Base-by-base conservation (phyloP, 148 eudicot genomes). In the Persicaria maculosa region DNA sequence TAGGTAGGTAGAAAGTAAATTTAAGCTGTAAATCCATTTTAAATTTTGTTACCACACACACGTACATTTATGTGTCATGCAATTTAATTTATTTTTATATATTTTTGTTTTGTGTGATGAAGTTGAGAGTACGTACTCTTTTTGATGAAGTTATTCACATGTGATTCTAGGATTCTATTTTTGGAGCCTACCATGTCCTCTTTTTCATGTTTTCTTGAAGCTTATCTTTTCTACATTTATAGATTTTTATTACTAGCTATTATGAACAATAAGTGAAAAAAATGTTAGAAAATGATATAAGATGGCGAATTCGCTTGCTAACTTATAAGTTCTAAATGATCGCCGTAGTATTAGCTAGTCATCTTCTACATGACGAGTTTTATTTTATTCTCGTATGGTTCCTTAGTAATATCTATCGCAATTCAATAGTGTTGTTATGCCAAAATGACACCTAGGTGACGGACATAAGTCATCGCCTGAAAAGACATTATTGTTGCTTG, bases 131-230 rank as follows among this genome's bases (percentile, higher is more conserved):
- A 25, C 44, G 31, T 20, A 40, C 70, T 40, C 7, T 43, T 40
- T 40, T 65, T 5, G 43, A 65, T 31, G 40, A 31, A 31, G 40
- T 31, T 31, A 46, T 43, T 65, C 46, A 65, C 70, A 65, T 65
- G 70, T 65, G 70, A 65, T 43, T 65, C 70, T 65, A 65, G n/a
- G 45, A 65, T 65, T 65, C 70, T 43, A 14, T 65, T 65, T 31
- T 65, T 65, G 70, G 70, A 65, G 46, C 70, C 70, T 65, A 65
- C 47, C 45, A 65, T 40, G 46, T 65, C 70, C 52, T 65, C 45
- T 14, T 65, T 14, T 43, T 15, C 14, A 36, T 14, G 40, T 17
- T 40, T 15, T 45, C 43, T 65, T 14, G 10, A 43, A 40, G 44
- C 68, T 9, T n/a, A 62, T 10, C 10, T 62, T 62, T 62, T 8